These are phyloP conservation scores for Malus asiatica DNA, from an alignment of 306 rosid species.

Conservation along the genomic window DNA sequence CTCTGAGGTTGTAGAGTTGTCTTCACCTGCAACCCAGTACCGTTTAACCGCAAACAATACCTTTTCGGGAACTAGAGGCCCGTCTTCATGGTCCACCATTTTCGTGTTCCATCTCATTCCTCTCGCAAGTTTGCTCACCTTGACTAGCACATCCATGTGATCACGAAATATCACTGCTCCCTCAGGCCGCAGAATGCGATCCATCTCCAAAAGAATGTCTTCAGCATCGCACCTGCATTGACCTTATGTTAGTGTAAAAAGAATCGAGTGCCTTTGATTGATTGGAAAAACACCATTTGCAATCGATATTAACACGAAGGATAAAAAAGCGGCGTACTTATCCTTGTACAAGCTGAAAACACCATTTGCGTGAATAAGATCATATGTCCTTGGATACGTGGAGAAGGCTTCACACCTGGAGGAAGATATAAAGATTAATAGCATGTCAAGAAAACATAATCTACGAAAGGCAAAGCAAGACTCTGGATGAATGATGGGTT, in stretches of 20 bases:
- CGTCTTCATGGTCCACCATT: constrained; percentile 79
- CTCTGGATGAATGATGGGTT: background rate
- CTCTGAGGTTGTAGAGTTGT: constrained; percentile 31
- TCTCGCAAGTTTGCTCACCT: constrained; percentile 45
- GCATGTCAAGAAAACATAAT: background rate
- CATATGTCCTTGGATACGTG: constrained; percentile 89
- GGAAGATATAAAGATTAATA: constrained; percentile 4
- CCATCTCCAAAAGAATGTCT: constrained; percentile 78
- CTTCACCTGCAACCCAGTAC: constrained; percentile 67
- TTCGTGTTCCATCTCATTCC: constrained; percentile 79
- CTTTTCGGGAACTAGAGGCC: constrained; percentile 63
- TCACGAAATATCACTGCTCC: constrained; percentile 79
- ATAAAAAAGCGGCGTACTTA: constrained; percentile 31
- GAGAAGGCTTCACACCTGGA: constrained; percentile 84
- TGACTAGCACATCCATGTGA: constrained; percentile 37
- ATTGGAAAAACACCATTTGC: background rate
- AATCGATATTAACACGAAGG: background rate
- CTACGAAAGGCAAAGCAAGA: background rate
- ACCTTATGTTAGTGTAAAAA: background rate
- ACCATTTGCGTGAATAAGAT: constrained; percentile 74
- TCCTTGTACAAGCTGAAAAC: constrained; percentile 70
- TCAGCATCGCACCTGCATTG: constrained; percentile 53
- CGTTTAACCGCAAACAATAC: constrained; percentile 63
- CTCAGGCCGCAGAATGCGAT: constrained; percentile 72
- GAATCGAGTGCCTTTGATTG: background rate